Evolutionary conservation across 208 protist genomes (phyloP).

Genomic region (Acanthamoeba comandoni): DNA sequence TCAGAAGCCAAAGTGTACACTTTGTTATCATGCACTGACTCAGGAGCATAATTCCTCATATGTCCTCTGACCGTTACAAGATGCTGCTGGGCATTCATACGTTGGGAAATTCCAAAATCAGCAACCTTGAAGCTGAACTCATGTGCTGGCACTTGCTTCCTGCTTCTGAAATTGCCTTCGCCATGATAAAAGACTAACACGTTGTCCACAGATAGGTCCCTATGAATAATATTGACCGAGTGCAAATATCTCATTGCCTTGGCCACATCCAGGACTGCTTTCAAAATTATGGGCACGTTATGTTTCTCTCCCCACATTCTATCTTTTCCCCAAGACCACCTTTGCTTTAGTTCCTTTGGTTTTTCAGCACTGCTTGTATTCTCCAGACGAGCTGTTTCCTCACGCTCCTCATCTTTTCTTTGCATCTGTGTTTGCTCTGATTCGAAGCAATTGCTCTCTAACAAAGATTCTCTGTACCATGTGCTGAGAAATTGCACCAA

Average conservation of each 20-base stretch:
- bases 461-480: too few species aligned
- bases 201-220: constrained; percentile 60
- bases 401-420: too few species aligned
- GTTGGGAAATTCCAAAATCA: constrained; percentile 68
- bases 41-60: constrained; percentile 65
- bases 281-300: constrained; percentile 21
- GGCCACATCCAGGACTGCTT: constrained; percentile 46
- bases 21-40: neutral
- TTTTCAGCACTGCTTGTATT: too few species aligned
- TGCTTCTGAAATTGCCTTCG: too few species aligned
- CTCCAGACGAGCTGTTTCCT: too few species aligned
- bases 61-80: constrained; percentile 55
- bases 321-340: neutral
- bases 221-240: constrained; percentile 30
- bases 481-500: constrained; percentile 61
- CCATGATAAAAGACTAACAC: too few species aligned
- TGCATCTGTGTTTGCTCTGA: too few species aligned
- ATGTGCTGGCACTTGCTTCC: too few species aligned
- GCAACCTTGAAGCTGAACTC: constrained; percentile 7
- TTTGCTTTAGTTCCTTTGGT: too few species aligned
- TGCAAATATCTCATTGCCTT: constrained; percentile 33
- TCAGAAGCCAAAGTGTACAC: constrained; percentile 22
- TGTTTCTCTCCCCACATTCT: constrained; percentile 18
- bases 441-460: too few species aligned
- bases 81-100: neutral